Percentiles rank a stretch among this genome's conserved stretches.
These are phyloP conservation scores for Odontarrhena argentea DNA, from an alignment of 345 rosid genomes.

Conservation along the genomic window DNA sequence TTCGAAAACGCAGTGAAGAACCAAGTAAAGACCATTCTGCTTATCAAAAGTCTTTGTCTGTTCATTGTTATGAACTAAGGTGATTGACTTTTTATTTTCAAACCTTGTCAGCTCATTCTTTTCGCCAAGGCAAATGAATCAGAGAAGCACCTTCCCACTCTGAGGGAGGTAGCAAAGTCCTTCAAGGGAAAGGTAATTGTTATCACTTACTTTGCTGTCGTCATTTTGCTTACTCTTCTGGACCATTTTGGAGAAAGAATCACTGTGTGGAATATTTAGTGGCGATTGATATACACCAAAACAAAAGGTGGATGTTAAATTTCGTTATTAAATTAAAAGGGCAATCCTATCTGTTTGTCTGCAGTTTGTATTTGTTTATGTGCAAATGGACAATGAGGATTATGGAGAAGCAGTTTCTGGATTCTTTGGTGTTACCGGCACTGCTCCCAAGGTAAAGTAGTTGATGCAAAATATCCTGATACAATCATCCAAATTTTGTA, in stretches of 20 bases:
- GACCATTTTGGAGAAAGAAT: slow-evolving; percentile 2
- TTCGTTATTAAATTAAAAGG: slow-evolving; percentile 9
- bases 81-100: slow-evolving; percentile 3
- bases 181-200: slow-evolving; percentile 87
- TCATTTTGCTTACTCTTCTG: slow-evolving; percentile 1
- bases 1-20: slow-evolving; percentile 82
- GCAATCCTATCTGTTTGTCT: slow-evolving; percentile 25
- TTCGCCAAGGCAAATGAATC: slow-evolving; percentile 76
- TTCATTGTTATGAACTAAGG: slow-evolving; percentile 14
- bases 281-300: slow-evolving; percentile 2
- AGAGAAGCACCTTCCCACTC: slow-evolving; percentile 60
- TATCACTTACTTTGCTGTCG: background rate
- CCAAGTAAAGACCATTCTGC: slow-evolving; percentile 53
- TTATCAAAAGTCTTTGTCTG: background rate
- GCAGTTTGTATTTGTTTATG: slow-evolving; percentile 87
- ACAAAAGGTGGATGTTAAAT: slow-evolving; percentile 15
- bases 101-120: slow-evolving; percentile 65
- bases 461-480: background rate
- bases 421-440: slow-evolving; percentile 79
- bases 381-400: slow-evolving; percentile 90
- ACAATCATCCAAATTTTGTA: slow-evolving; percentile 1
- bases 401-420: slow-evolving; percentile 89
- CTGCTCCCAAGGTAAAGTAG: slow-evolving; percentile 59
- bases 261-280: background rate
- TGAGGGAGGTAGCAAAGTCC: slow-evolving; percentile 76